Conservation (phyloP, 2,329 filamentous ascomycete species). For the Ophiocordyceps camponoti-saundersi region DNA sequence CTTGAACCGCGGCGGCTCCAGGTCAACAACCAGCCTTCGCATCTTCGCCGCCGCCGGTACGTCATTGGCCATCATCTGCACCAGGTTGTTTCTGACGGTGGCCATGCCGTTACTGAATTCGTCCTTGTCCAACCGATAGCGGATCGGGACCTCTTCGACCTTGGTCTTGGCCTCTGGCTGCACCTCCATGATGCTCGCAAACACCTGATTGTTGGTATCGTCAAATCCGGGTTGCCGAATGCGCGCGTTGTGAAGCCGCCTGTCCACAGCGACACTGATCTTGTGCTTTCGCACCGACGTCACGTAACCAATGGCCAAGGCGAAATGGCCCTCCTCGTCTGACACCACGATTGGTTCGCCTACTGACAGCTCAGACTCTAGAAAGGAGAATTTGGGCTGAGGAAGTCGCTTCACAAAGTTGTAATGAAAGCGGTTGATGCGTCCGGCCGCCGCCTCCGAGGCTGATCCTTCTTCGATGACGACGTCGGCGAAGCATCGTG, state of each 20-base stretch:
- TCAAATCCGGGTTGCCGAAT: slow-evolving; percentile 63
- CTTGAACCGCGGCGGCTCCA: slow-evolving; percentile 58
- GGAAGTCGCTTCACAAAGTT: slow-evolving; percentile 58
- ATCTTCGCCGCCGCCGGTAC: slow-evolving; percentile 55
- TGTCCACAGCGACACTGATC: slow-evolving; percentile 80
- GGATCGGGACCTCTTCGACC: slow-evolving; percentile 35
- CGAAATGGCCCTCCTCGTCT: slow-evolving; percentile 88
- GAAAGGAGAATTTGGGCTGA: slow-evolving; percentile 56
- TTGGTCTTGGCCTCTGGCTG: slow-evolving; percentile 33
- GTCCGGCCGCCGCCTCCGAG: slow-evolving; percentile 51
- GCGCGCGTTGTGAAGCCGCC: slow-evolving; percentile 73
- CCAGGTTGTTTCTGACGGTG: slow-evolving; percentile 79
- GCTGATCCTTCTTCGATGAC: slow-evolving; percentile 65
- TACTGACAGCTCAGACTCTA: slow-evolving; percentile 72
- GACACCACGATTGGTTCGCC: slow-evolving; percentile 95
- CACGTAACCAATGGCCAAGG: slow-evolving; percentile 82
- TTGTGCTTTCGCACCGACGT: slow-evolving; percentile 56
- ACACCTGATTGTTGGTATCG: slow-evolving; percentile 61
- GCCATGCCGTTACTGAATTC: slow-evolving; percentile 99
- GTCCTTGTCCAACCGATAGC: slow-evolving; percentile 87
- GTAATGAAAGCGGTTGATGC: slow-evolving; percentile 86
- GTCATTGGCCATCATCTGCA: slow-evolving; percentile 77
- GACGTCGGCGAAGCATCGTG: slow-evolving; percentile 79
- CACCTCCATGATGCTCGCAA: slow-evolving; percentile 84
- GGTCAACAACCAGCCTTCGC: slow-evolving; percentile 65